Evolutionary conservation across 345 rosid species (phyloP), one percentile per base, ranked within the genome.

Genomic region (Kandelia obovata): DNA sequence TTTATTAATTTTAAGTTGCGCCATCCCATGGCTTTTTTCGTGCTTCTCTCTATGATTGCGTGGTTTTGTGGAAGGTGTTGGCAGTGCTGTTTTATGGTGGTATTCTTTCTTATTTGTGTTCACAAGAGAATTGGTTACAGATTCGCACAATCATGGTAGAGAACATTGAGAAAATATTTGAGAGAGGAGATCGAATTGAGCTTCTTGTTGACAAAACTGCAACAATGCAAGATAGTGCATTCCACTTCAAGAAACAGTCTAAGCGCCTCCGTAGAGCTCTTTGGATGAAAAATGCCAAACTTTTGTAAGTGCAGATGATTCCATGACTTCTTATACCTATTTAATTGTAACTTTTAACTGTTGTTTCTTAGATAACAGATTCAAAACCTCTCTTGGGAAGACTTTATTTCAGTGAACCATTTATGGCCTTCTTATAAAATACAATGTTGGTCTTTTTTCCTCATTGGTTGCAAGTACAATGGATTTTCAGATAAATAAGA

Each of bases 251-350:
- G 83, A 95, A 95, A 80, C 99, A 92, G 77, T 95, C 99, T 27
- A 95, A 89, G 78, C 90, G 90, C 72, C 96, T 92, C 1, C 91
- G 79, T 17, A 85, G 87, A 75, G 98, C 98, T 73, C 91, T 95
- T 56, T 92, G 98, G 99, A 95, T 88, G 98, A 92, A 90, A 83
- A 95, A 95, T 77, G 92, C 86, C 64, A 95, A 92, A 79, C 92
- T 95, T 59, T 83, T 92, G 98, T 92, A 84, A 87, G 97, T 53
- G 64, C 49, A 60, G 70, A 0, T 55, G 27, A 27, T 64, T 70
- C 34, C 23, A 26, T 53, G 6, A 26, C 4, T 11, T 43, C 49
- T 13, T 43, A 13, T 15, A 23, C 74, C 25, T 7, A 32, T 46
- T 70, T 32, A 46, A 30, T 47, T 67, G 69, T 1, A 15, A 53